Base-by-base conservation (phyloP, 2,329 filamentous ascomycete species). In the Claviceps fusiformis region DNA sequence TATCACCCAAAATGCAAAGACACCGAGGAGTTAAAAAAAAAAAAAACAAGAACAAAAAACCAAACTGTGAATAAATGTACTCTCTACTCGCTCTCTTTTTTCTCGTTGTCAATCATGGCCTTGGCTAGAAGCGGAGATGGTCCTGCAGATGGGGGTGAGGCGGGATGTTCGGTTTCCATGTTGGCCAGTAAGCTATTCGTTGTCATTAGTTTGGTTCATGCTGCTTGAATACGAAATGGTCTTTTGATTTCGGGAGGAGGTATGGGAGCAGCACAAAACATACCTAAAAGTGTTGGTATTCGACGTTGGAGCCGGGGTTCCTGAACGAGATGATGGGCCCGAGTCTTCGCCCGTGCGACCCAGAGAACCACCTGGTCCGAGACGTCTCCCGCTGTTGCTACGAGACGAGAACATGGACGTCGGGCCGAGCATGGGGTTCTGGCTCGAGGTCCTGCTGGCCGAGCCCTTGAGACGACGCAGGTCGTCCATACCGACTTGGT, bases 231-330 rank as follows among this genome's bases (percentile, higher is more conserved):
- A 10, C 9, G 3, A 37, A 37, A 37, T 37, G 10, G 7, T 37
- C 15, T 24, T 24, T 24, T 24, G 24, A 24, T 24, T 24, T 24
- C 24, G 24, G 24, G 24, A 24, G 24, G 24, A 24, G 24, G 24
- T 24, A 24, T 5, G 37, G 13, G 3, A 50, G 47, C 29, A n/a
- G 7, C 5, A 50, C n/a, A n/a, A 19, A 5, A 19, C 86, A 78
- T 82, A 96, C 91, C 89, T 92, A 76, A 95, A 98, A 63, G 91
- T 86, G 76, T 98, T 98, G 62, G 85, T 82, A 66, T 87, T 87
- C 57, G 82, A 85, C 54, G 80, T 79, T 56, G 79, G 80, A 49
- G 90, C 87, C 55, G 91, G 91, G 51, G 92, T 97, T 64, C 87
- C 89, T 55, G 89, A 95, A 62, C 93, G 85, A 57, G 91, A 96